A percentile compares a stretch with the other conserved stretches of the same genome.
Conservation (phyloP, 345 rosid genomes). For the Acer campestre region DNA sequence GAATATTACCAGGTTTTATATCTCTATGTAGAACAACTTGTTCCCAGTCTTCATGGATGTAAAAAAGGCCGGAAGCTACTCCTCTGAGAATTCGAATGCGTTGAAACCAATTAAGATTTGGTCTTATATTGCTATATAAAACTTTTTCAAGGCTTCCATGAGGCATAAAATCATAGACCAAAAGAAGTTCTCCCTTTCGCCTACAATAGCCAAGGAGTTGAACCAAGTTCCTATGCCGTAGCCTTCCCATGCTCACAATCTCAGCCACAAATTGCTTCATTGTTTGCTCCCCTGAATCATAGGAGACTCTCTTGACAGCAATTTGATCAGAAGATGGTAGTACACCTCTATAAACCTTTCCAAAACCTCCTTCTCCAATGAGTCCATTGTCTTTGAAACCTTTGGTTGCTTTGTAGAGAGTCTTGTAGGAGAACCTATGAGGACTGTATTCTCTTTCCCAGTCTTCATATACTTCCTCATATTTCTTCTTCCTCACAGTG, state of each 20-base stretch:
- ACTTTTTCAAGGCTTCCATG: constrained; percentile 52
- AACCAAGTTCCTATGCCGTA: constrained; percentile 44
- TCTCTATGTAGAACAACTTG: constrained; percentile 52
- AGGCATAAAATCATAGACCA: constrained; percentile 54
- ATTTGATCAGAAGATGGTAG: constrained; percentile 45
- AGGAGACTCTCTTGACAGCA: constrained; percentile 63
- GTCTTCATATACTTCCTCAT: constrained; percentile 60
- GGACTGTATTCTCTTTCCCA: constrained; percentile 65
- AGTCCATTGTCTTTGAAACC: constrained; percentile 57
- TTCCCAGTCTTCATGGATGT: constrained; percentile 50
- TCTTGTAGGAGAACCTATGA: constrained; percentile 56
- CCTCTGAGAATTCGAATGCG: constrained; percentile 39
- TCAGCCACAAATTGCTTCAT: constrained; percentile 40
- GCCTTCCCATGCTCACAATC: constrained; percentile 29
- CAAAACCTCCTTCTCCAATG: constrained; percentile 56
- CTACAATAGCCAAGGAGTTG: constrained; percentile 45
- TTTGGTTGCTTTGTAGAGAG: constrained; percentile 55
- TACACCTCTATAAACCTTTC: constrained; percentile 56
- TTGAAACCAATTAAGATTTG: constrained; percentile 35
- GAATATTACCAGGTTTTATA: constrained; percentile 42
- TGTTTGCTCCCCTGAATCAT: constrained; percentile 42
- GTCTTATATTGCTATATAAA: constrained; percentile 19
- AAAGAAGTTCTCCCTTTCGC: constrained; percentile 37
- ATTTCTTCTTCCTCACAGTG: constrained; percentile 39
- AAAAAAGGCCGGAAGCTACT: constrained; percentile 32